Evolutionary conservation across 306 rosid species (phyloP).

Genomic region (Rubus parviflorus): DNA sequence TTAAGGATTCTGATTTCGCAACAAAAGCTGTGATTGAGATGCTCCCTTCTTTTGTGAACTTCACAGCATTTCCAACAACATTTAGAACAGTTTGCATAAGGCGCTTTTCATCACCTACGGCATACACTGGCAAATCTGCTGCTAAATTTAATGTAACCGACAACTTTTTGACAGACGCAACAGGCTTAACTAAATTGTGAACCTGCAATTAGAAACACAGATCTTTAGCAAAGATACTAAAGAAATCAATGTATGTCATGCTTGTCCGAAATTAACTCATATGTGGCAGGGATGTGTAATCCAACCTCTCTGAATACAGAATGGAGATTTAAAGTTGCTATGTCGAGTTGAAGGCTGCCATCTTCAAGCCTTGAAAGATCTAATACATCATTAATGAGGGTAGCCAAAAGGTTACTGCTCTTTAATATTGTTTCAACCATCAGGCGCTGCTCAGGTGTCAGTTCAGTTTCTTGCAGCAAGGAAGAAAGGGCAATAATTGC

Average conservation of each 20-base stretch:
- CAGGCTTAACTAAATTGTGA: slow-evolving; percentile 79
- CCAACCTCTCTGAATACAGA: slow-evolving; percentile 75
- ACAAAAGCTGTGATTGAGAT: slow-evolving; percentile 60
- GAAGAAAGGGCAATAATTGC: slow-evolving; percentile 97
- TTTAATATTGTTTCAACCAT: slow-evolving; percentile 92
- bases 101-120: slow-evolving; percentile 83
- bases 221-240: slow-evolving; percentile 22
- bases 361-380: slow-evolving; percentile 98
- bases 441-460: slow-evolving; percentile 91
- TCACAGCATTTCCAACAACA: slow-evolving; percentile 94
- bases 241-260: slow-evolving; percentile 19
- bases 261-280: not conserved
- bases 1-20: slow-evolving; percentile 73
- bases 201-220: slow-evolving; percentile 57
- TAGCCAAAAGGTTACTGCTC: slow-evolving; percentile 91
- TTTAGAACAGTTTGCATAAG: slow-evolving; percentile 86
- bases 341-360: slow-evolving; percentile 92
- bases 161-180: slow-evolving; percentile 81
- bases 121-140: slow-evolving; percentile 73
- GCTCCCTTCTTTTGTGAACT: slow-evolving; percentile 89
- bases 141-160: slow-evolving; percentile 55
- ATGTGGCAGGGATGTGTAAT: not conserved
- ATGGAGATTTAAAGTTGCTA: slow-evolving; percentile 72
- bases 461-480: slow-evolving; percentile 85
- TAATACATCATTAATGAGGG: slow-evolving; percentile 87